Percentiles rank a stretch among this genome's conserved stretches.
Evolutionary conservation across 768 basidiomycete species (phyloP).

Genomic region (Suillus brevipes): DNA sequence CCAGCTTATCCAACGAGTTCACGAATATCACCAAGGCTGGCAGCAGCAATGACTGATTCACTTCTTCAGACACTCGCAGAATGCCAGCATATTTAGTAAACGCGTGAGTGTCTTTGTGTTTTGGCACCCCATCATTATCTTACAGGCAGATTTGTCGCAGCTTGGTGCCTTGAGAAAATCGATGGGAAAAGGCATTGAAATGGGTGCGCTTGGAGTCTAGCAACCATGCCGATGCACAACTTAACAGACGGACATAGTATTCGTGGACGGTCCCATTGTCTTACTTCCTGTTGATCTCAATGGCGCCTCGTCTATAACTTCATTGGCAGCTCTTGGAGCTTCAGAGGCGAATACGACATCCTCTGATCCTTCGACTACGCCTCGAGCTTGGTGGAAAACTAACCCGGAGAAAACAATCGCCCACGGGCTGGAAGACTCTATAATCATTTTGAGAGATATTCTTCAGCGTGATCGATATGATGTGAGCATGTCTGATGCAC

Average conservation of each 20-base stretch:
- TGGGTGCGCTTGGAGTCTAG: constrained; percentile 43
- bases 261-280: constrained; percentile 69
- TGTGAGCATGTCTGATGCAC: constrained; percentile 39
- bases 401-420: constrained; percentile 53
- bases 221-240: not conserved
- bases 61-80: constrained; percentile 64
- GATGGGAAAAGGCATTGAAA: constrained; percentile 61
- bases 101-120: constrained; percentile 44
- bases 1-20: not conserved
- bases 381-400: constrained; percentile 73
- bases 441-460: constrained; percentile 54
- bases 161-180: constrained; percentile 74
- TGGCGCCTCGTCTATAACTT: constrained; percentile 22
- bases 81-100: constrained; percentile 68
- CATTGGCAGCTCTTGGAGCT: constrained; percentile 41
- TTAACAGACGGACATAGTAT: constrained; percentile 46
- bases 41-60: constrained; percentile 3
- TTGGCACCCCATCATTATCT: not conserved
- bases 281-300: constrained; percentile 65
- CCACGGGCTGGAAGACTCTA: constrained; percentile 57
- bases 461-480: constrained; percentile 63
- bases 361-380: constrained; percentile 52
- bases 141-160: constrained; percentile 34
- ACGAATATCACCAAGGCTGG: not conserved
- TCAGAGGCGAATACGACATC: constrained; percentile 32